These are phyloP conservation scores for Lodderomyces oxycetoniae DNA, from an alignment of 1,139 yeast species.

Conservation along the genomic window DNA sequence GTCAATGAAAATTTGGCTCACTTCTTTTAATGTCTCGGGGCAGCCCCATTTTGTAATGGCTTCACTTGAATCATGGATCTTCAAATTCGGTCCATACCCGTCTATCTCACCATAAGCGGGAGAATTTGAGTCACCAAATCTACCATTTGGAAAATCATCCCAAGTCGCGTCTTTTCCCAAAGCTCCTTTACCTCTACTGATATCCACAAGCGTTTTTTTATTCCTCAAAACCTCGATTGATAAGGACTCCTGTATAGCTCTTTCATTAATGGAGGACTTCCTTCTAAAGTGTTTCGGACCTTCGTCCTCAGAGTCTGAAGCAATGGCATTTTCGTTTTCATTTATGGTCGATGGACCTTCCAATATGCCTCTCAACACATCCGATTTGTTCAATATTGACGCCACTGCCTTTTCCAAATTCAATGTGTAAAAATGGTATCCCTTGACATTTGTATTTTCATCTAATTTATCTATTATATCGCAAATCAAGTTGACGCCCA, in stretches of 20 bases:
- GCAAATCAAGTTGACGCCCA: constrained; percentile 72
- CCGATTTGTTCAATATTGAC: constrained; percentile 64
- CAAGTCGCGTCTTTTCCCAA: constrained; percentile 91
- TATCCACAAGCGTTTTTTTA: constrained; percentile 61
- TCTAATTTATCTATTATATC: constrained; percentile 59
- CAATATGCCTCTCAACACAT: constrained; percentile 35
- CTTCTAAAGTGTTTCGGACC: constrained; percentile 24
- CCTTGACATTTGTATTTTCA: constrained; percentile 50
- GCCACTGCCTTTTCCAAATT: constrained; percentile 91
- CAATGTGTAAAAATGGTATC: constrained; percentile 86
- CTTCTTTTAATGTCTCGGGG: constrained; percentile 61
- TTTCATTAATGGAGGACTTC: constrained; percentile 45
- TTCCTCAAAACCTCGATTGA: constrained; percentile 26
- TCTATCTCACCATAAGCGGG: constrained; percentile 98
- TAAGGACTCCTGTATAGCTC: constrained; percentile 19
- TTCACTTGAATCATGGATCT: constrained; percentile 58
- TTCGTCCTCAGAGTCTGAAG: constrained; percentile 26
- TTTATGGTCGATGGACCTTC: constrained; percentile 15
- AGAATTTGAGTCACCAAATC: constrained; percentile 95
- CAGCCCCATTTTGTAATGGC: constrained; percentile 81
- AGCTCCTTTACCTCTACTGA: constrained; percentile 80
- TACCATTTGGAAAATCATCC: constrained; percentile 98
- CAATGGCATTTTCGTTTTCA: constrained; percentile 30
- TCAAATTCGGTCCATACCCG: constrained; percentile 91
- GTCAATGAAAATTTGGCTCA: constrained; percentile 62